phyloP scores from a whole-genome alignment of 768 basidiomycete genomes.

The Pulveroboletus sp. region DNA sequence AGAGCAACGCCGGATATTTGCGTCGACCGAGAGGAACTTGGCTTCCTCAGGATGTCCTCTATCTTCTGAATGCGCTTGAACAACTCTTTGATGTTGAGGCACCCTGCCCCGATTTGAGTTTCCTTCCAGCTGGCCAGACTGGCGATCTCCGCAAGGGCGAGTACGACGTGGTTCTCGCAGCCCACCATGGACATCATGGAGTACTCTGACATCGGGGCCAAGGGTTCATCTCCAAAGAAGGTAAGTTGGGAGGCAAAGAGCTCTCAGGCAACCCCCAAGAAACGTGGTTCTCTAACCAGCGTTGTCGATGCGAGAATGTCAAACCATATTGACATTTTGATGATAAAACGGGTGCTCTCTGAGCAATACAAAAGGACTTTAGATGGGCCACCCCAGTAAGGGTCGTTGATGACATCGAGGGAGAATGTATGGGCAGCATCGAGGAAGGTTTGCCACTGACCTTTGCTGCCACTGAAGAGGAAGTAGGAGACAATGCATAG shows the following conservation, averaged over 20 bases:
- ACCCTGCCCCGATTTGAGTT: conserved; percentile 33
- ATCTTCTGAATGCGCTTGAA: conserved; percentile 51
- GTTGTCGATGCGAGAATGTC: conserved; percentile 78
- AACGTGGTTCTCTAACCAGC: conserved; percentile 53
- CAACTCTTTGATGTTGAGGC: conserved; percentile 58
- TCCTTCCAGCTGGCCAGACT: conserved; percentile 66
- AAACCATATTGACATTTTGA: conserved; percentile 85
- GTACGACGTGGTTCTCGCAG: conserved; percentile 74
- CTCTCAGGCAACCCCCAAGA: conserved; percentile 50
- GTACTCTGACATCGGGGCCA: conserved; percentile 39
- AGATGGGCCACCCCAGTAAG: conserved; percentile 36
- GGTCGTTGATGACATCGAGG: conserved; percentile 40
- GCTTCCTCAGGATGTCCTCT: conserved; percentile 35
- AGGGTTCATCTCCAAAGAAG: conserved; percentile 33
- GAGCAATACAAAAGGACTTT: conserved; percentile 43
- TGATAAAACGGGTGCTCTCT: conserved; percentile 62
- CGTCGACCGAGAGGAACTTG: conserved; percentile 9
- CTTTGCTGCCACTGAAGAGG: conserved; percentile 73
- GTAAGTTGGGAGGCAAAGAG: conserved; percentile 41
- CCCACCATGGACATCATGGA: conserved; percentile 87
- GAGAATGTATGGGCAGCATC: conserved; percentile 57
- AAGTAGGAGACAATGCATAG: conserved; percentile 71
- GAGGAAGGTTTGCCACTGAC: conserved; percentile 67
- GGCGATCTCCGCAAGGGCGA: conserved; percentile 74
- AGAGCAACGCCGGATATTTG: background rate